Evolutionary conservation across 2,329 filamentous ascomycete species (phyloP).

Genomic region (Verticillium longisporum): DNA sequence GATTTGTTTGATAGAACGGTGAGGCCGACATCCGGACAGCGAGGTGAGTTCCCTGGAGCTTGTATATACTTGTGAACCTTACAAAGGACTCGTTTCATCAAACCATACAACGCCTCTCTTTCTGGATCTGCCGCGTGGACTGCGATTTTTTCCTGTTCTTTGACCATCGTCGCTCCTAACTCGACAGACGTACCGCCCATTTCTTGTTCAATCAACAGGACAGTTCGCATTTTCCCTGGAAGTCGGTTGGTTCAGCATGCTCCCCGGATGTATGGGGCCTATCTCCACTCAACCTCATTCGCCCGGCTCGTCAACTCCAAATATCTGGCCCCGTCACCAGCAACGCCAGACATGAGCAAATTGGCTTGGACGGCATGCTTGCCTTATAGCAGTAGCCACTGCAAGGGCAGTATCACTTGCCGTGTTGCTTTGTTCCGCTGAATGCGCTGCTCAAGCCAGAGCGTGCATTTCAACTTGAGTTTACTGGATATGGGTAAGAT

Average conservation of each 20-base stretch:
- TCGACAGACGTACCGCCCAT: background rate
- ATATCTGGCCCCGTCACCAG: too few relatives aligned
- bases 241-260: too few relatives aligned
- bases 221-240: too few relatives aligned
- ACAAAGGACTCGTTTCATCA: background rate
- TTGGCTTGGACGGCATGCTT: too few relatives aligned
- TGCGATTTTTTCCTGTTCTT: background rate
- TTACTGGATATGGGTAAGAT: background rate
- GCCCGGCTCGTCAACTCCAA: too few relatives aligned
- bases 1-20: constrained; percentile 8
- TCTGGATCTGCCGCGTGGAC: background rate
- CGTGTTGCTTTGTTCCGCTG: background rate
- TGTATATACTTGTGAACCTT: constrained; percentile 8
- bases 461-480: background rate
- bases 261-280: too few relatives aligned
- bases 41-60: constrained; percentile 11
- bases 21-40: constrained; percentile 12
- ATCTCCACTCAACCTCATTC: too few relatives aligned
- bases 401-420: background rate
- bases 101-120: background rate
- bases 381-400: background rate
- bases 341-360: too few relatives aligned
- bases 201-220: background rate
- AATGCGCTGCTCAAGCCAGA: background rate
- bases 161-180: background rate